A percentile compares a stretch with the other conserved stretches of the same genome.
Evolutionary conservation across 257 asterid genomes (phyloP).

Genomic region (Fraxinus cuspidata): DNA sequence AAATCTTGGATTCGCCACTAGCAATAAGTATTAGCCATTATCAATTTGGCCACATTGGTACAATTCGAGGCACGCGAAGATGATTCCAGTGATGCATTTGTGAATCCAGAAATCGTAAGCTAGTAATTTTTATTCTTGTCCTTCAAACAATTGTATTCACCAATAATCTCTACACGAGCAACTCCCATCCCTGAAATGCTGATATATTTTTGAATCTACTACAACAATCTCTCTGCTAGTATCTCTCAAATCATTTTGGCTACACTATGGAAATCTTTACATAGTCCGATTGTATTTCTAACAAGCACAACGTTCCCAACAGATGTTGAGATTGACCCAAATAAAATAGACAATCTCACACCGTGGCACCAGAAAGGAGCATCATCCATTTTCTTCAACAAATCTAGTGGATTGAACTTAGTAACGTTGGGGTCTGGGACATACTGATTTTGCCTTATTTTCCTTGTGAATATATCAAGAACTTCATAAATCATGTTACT

Average conservation of each 20-base stretch:
- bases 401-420: constrained; percentile 37
- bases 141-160: constrained; percentile 31
- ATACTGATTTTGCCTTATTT: constrained; percentile 30
- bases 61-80: neutral
- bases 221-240: constrained; percentile 60
- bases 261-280: constrained; percentile 61
- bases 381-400: constrained; percentile 23
- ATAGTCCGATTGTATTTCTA: constrained; percentile 57
- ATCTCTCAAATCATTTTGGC: constrained; percentile 47
- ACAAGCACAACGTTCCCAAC: constrained; percentile 50
- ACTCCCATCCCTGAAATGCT: constrained; percentile 53
- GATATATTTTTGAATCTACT: constrained; percentile 59
- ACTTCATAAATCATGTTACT: constrained; percentile 34
- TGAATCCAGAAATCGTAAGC: neutral
- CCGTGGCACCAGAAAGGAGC: constrained; percentile 44
- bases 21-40: neutral
- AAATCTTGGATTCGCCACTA: too few relatives aligned
- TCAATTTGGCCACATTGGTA: neutral
- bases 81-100: neutral
- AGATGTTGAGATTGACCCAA: constrained; percentile 49
- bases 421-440: neutral
- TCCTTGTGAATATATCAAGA: constrained; percentile 47
- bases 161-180: constrained; percentile 78
- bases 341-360: constrained; percentile 63
- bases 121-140: neutral